Conservation (phyloP, 2,329 filamentous ascomycete species). For the Fusarium floridanum region DNA sequence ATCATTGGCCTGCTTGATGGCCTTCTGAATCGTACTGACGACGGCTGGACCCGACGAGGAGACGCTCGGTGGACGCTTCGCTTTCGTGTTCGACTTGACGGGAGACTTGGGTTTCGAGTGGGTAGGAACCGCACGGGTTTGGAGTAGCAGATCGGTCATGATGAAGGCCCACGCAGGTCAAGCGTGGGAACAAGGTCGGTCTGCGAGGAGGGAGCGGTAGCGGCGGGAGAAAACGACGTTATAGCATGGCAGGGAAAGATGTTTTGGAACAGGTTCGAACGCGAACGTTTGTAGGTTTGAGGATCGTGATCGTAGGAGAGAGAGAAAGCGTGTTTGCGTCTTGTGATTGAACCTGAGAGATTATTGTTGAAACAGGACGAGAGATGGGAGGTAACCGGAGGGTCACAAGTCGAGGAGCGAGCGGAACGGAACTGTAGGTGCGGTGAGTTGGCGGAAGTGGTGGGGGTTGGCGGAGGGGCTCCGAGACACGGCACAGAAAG, state of each 20-base stretch:
- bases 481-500: conserved; percentile 19
- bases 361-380: conserved; percentile 15
- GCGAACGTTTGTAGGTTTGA: neutral
- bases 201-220: conserved; percentile 1
- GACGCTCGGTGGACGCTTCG: conserved; percentile 35
- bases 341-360: conserved; percentile 1
- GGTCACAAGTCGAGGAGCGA: conserved; percentile 30
- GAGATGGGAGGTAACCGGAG: conserved; percentile 15
- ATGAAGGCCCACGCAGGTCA: conserved; percentile 7
- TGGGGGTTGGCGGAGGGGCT: conserved; percentile 26
- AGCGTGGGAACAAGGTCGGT: conserved; percentile 30
- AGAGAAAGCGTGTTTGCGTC: neutral
- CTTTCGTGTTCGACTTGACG: conserved; percentile 42
- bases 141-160: conserved; percentile 49
- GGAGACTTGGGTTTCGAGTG: conserved; percentile 36
- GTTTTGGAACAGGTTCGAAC: neutral
- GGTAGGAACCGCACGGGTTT: conserved; percentile 38
- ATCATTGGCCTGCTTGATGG: conserved; percentile 56
- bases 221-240: conserved; percentile 2
- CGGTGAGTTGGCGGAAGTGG: conserved; percentile 25
- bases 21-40: conserved; percentile 46
- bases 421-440: conserved; percentile 23
- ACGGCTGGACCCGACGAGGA: conserved; percentile 32
- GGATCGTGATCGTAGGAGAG: neutral
- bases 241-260: conserved; percentile 31